Evolutionary conservation across 2,329 filamentous ascomycete genomes (phyloP).

Genomic region (Bipolaris cookei): DNA sequence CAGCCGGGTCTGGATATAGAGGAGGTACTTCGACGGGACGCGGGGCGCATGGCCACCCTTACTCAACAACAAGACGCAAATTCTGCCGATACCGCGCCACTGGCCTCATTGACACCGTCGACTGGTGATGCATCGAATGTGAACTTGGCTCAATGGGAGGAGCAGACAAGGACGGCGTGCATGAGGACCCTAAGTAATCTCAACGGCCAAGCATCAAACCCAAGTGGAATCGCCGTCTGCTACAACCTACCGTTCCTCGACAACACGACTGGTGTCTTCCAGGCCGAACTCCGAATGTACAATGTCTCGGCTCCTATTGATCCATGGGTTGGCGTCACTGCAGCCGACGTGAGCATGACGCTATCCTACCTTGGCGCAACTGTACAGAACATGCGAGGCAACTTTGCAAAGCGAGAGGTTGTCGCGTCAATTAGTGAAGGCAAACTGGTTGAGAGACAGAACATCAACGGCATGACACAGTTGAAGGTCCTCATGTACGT

Average conservation of each 20-base stretch:
- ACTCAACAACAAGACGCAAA: slow-evolving; percentile 47
- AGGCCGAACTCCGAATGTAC: slow-evolving; percentile 78
- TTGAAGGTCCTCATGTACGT: slow-evolving; percentile 72
- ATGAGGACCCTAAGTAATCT: slow-evolving; percentile 61
- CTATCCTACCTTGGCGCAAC: slow-evolving; percentile 53
- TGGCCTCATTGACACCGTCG: slow-evolving; percentile 41
- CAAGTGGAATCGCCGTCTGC: slow-evolving; percentile 78
- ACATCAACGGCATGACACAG: slow-evolving; percentile 38
- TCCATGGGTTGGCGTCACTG: slow-evolving; percentile 53
- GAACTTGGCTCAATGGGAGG: slow-evolving; percentile 46
- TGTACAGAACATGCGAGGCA: slow-evolving; percentile 49
- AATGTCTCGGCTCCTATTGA: slow-evolving; percentile 66
- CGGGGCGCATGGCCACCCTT: slow-evolving; percentile 44
- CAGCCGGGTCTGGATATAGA: slow-evolving; percentile 42
- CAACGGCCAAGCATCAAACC: slow-evolving; percentile 66
- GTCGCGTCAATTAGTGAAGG: slow-evolving; percentile 34
- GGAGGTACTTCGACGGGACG: slow-evolving; percentile 42
- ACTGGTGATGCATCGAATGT: slow-evolving; percentile 45
- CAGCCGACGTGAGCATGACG: slow-evolving; percentile 51
- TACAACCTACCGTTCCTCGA: slow-evolving; percentile 80
- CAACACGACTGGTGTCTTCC: slow-evolving; percentile 71
- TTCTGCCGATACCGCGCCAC: slow-evolving; percentile 34
- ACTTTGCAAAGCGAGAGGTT: slow-evolving; percentile 40
- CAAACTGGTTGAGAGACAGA: slow-evolving; percentile 38
- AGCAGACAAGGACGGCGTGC: slow-evolving; percentile 62